Conservation (phyloP, 208 protist genomes). For the Willaertia magna region DNA sequence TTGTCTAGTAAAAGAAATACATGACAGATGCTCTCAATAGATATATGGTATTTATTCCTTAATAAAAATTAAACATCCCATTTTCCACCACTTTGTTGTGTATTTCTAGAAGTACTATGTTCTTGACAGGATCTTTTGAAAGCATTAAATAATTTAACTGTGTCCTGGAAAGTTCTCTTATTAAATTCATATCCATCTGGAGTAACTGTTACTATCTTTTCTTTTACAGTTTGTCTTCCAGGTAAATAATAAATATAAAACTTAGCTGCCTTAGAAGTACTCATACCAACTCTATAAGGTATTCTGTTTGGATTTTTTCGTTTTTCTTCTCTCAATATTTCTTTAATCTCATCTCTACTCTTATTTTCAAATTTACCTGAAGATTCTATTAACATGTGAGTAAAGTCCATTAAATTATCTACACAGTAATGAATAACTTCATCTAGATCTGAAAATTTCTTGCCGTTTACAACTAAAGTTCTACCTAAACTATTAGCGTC, state of each 20-base stretch:
- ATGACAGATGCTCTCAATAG: too few species aligned
- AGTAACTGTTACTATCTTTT: slow-evolving; percentile 17
- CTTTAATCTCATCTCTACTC: slow-evolving; percentile 6
- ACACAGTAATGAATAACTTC: slow-evolving; percentile 26
- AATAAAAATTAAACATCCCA: too few species aligned
- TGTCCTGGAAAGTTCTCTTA: slow-evolving; percentile 9
- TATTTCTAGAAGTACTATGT: not conserved
- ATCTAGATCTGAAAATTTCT: slow-evolving; percentile 21
- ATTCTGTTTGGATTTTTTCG: slow-evolving; percentile 16
- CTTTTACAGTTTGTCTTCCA: not conserved
- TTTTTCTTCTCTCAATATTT: slow-evolving; percentile 13
- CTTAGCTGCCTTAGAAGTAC: not conserved
- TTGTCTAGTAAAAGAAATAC: too few species aligned
- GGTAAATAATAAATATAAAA: slow-evolving; percentile 21
- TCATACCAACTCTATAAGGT: slow-evolving; percentile 22
- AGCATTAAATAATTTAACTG: slow-evolving; percentile 23
- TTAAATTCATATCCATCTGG: slow-evolving; percentile 21
- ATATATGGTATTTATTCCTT: too few species aligned
- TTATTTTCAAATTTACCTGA: not conserved
- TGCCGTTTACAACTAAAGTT: slow-evolving; percentile 12
- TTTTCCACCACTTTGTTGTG: not conserved
- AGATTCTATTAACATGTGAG: slow-evolving; percentile 1
- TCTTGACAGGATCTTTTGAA: slow-evolving; percentile 25
- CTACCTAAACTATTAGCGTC: slow-evolving; percentile 8
- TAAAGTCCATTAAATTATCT: slow-evolving; percentile 22